A percentile compares a stretch with the other conserved stretches of the same genome.
phyloP scores from a whole-genome alignment of 768 basidiomycete genomes.

The Russula sp. region DNA sequence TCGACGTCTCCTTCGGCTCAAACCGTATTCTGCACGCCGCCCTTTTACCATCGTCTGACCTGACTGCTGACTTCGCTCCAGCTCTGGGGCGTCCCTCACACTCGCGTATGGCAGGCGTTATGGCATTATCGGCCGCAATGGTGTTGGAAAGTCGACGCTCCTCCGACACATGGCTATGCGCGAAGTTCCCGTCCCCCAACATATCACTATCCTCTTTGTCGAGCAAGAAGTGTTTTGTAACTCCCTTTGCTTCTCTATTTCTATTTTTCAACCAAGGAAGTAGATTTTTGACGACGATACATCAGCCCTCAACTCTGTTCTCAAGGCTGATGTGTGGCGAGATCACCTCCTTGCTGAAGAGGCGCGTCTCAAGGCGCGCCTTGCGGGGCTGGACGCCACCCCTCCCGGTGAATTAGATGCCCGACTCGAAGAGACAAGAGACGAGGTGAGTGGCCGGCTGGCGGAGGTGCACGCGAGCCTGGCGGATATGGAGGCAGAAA shows the following conservation, averaged over 20 bases:
- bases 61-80: slow-evolving; percentile 29
- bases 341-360: slow-evolving; percentile 90
- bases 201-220: slow-evolving; percentile 96
- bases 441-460: slow-evolving; percentile 74
- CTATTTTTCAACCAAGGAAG: not conserved
- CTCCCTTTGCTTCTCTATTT: not conserved
- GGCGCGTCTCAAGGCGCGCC: slow-evolving; percentile 59
- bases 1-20: slow-evolving; percentile 95
- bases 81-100: slow-evolving; percentile 80
- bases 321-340: slow-evolving; percentile 99
- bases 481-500: slow-evolving; percentile 98
- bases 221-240: slow-evolving; percentile 76
- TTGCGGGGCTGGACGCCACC: slow-evolving; percentile 68
- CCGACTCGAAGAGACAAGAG: slow-evolving; percentile 75
- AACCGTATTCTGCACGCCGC: slow-evolving; percentile 78
- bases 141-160: slow-evolving; percentile 94
- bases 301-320: slow-evolving; percentile 82
- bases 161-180: slow-evolving; percentile 91
- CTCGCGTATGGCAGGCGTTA: slow-evolving; percentile 87
- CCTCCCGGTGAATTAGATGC: slow-evolving; percentile 36
- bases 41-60: slow-evolving; percentile 1
- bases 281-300: slow-evolving; percentile 94
- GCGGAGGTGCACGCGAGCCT: slow-evolving; percentile 86
- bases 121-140: slow-evolving; percentile 74
- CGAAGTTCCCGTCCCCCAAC: slow-evolving; percentile 87